Percentiles rank a stretch among this genome's conserved stretches.
These are phyloP conservation scores for Ordospora pajunii DNA, from an alignment of 371 early-diverging fungal genomes.

Conservation along the genomic window DNA sequence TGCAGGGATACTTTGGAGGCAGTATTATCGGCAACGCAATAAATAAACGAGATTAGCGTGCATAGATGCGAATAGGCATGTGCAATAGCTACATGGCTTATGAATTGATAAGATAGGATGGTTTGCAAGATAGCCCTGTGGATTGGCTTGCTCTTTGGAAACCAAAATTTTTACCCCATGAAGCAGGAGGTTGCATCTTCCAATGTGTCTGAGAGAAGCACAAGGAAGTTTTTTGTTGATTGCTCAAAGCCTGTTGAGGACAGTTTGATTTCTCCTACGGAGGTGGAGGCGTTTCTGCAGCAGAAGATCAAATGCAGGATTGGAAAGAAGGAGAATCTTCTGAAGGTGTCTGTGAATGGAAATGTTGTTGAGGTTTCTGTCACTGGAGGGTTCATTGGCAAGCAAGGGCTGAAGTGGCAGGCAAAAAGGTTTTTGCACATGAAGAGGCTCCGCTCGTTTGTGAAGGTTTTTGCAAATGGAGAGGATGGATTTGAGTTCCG, in stretches of 20 bases:
- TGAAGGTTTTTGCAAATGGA: conserved; percentile 20
- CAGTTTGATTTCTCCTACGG: conserved; percentile 15
- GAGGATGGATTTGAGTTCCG: conserved; percentile 26
- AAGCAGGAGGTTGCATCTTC: not conserved
- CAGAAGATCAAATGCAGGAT: conserved; percentile 27
- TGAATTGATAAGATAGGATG: no score
- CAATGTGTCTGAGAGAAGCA: not conserved
- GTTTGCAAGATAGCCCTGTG: no score
- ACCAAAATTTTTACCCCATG: conserved; percentile 8
- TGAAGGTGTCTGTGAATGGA: not conserved
- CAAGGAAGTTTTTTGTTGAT: conserved; percentile 5
- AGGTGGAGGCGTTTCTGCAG: conserved; percentile 11
- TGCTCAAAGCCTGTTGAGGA: conserved; percentile 25
- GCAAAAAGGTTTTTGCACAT: conserved; percentile 23
- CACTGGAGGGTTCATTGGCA: conserved; percentile 8
- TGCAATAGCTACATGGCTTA: no score
- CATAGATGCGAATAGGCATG: no score
- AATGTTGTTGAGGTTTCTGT: conserved; percentile 1
- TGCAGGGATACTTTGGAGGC: conserved; percentile 50
- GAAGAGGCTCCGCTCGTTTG: conserved; percentile 14
- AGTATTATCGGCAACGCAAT: not conserved
- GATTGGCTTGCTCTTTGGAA: not conserved
- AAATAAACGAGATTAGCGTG: not conserved
- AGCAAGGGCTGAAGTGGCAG: conserved; percentile 22
- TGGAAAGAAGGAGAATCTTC: conserved; percentile 27